Evolutionary conservation across 2,329 filamentous ascomycete species (phyloP).

Genomic region (Seiridium cupressi): DNA sequence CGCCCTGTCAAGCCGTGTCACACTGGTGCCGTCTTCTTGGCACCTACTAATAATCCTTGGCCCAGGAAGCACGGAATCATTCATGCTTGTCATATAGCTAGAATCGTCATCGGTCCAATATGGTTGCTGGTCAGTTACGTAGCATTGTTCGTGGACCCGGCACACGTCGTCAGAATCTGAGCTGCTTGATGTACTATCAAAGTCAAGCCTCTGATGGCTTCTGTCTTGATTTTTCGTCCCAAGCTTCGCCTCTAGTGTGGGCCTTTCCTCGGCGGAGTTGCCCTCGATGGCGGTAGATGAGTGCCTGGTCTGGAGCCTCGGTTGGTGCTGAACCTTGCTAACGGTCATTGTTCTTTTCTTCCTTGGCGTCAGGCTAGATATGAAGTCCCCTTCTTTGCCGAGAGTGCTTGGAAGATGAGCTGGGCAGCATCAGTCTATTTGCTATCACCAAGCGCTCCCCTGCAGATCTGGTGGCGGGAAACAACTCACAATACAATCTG

Average conservation of each 20-base stretch:
- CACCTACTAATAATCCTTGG: background rate
- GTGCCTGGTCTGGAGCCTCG: background rate
- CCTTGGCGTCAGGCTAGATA: slow-evolving; percentile 20
- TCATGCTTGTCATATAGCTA: no score
- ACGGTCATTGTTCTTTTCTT: slow-evolving; percentile 10
- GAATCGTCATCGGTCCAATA: no score
- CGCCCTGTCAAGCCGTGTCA: background rate
- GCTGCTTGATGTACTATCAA: background rate
- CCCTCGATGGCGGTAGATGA: background rate
- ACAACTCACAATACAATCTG: background rate
- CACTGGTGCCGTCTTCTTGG: background rate
- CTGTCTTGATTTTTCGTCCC: background rate
- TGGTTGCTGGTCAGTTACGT: no score
- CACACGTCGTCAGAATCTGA: background rate
- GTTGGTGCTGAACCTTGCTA: background rate
- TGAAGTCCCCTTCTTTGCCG: slow-evolving; percentile 21
- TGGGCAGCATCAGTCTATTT: background rate
- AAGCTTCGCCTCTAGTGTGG: background rate
- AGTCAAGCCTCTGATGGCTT: background rate
- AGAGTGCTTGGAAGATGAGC: slow-evolving; percentile 18
- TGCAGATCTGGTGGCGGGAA: background rate
- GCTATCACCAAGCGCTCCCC: background rate
- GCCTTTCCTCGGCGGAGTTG: background rate
- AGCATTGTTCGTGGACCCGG: background rate
- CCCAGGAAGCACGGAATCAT: no score